These are phyloP conservation scores for Entonaema liquescens DNA, from an alignment of 495 filamentous ascomycete genomes.

Conservation along the genomic window DNA sequence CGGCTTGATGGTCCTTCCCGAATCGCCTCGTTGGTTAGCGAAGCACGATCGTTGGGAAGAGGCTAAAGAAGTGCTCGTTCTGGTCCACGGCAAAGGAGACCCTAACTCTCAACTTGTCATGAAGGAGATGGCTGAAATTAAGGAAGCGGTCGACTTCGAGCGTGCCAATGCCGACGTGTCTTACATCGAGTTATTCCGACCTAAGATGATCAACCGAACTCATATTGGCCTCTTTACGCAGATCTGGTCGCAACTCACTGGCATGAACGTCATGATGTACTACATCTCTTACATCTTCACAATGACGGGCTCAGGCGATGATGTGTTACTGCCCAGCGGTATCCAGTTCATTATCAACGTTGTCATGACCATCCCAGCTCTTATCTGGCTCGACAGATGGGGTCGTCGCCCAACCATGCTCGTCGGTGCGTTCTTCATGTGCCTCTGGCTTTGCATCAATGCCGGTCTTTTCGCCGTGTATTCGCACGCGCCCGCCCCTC, in stretches of 20 bases:
- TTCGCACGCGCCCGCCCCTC: slow-evolving; percentile 50
- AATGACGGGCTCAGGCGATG: slow-evolving; percentile 70
- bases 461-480: slow-evolving; percentile 69
- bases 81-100: slow-evolving; percentile 75
- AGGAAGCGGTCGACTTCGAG: slow-evolving; percentile 75
- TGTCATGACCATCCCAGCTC: slow-evolving; percentile 63
- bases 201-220: slow-evolving; percentile 77
- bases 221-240: slow-evolving; percentile 80
- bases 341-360: slow-evolving; percentile 82
- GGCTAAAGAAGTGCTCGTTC: slow-evolving; percentile 65
- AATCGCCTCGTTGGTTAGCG: slow-evolving; percentile 81
- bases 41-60: slow-evolving; percentile 80
- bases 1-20: slow-evolving; percentile 72
- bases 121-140: slow-evolving; percentile 75
- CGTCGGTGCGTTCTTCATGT: slow-evolving; percentile 72
- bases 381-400: slow-evolving; percentile 66
- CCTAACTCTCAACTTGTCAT: slow-evolving; percentile 66
- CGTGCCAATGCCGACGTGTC: slow-evolving; percentile 66
- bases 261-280: slow-evolving; percentile 89
- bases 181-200: slow-evolving; percentile 74
- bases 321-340: slow-evolving; percentile 71
- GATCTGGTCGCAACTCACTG: slow-evolving; percentile 85
- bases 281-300: slow-evolving; percentile 73
- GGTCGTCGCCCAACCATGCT: slow-evolving; percentile 71
- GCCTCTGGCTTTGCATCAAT: slow-evolving; percentile 72